These are phyloP conservation scores for Esteya vermicola DNA, from an alignment of 2,329 filamentous ascomycete species.

Conservation along the genomic window DNA sequence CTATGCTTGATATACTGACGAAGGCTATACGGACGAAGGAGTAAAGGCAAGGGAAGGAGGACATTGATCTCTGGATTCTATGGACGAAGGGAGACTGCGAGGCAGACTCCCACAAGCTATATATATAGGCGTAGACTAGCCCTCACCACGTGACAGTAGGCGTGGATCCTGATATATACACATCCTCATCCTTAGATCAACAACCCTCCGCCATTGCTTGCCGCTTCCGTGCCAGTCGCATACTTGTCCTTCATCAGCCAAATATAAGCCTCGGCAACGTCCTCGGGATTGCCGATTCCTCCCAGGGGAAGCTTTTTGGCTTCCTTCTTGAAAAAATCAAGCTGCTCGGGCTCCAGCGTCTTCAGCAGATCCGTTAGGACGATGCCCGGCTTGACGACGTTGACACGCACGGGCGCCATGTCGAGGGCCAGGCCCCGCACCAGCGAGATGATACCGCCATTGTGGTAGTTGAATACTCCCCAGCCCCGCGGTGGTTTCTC, in stretches of 20 bases:
- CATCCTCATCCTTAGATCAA: constrained; percentile 1
- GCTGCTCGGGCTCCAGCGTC: constrained; percentile 12
- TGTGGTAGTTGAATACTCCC: constrained; percentile 31
- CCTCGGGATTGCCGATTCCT: constrained; percentile 11
- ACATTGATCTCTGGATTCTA: too few species aligned
- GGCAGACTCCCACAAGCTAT: too few species aligned
- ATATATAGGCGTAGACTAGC: too few species aligned
- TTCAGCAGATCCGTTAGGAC: constrained; percentile 30
- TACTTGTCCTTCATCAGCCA: constrained; percentile 16
- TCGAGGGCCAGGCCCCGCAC: constrained; percentile 45
- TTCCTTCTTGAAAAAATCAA: constrained; percentile 11
- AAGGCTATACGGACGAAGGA: too few species aligned
- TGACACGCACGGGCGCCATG: constrained; percentile 48
- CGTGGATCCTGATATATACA: too few species aligned
- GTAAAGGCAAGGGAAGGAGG: too few species aligned
- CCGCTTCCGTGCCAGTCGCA: constrained; percentile 11
- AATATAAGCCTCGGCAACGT: constrained; percentile 16
- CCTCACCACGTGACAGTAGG: too few species aligned
- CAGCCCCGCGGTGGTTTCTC: constrained; percentile 37
- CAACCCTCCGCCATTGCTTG: constrained; percentile 1
- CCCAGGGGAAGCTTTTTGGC: constrained; percentile 10
- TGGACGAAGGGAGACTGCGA: too few species aligned
- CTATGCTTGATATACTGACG: too few species aligned
- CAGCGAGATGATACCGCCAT: constrained; percentile 37
- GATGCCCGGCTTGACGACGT: constrained; percentile 45